Evolutionary conservation across 192 early-diverging fungal genomes (phyloP).

Genomic region (Mortierella alpina): DNA sequence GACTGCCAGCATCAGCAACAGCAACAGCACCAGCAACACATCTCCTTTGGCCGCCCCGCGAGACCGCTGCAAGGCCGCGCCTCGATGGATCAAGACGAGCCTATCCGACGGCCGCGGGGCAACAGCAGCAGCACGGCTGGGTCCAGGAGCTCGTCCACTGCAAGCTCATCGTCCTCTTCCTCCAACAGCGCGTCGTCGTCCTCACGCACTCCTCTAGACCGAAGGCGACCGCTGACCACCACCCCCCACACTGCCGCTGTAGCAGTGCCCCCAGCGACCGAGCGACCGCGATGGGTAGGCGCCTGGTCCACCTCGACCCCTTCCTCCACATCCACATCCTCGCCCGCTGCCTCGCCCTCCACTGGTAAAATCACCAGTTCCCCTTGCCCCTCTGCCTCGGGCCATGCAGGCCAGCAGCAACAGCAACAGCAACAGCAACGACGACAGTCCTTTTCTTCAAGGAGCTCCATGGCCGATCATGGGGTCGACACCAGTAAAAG

Average conservation of each 20-base stretch:
- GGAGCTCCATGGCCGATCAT: too few relatives aligned
- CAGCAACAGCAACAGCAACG: not conserved
- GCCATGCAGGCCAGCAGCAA: not conserved
- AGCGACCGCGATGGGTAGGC: constrained; percentile 28
- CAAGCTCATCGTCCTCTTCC: not conserved
- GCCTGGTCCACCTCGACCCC: constrained; percentile 15
- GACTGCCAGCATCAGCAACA: not conserved
- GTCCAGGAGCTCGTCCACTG: too few relatives aligned
- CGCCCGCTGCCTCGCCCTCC: not conserved
- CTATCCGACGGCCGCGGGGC: too few relatives aligned
- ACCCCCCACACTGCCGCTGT: too few relatives aligned
- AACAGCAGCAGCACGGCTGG: too few relatives aligned
- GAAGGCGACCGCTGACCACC: too few relatives aligned
- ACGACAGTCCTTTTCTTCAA: not conserved
- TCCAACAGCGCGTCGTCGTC: not conserved
- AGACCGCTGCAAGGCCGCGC: too few relatives aligned
- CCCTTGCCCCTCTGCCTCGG: not conserved
- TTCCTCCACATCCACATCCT: not conserved
- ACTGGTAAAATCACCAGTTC: too few relatives aligned
- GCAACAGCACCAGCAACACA: not conserved
- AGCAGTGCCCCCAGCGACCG: not conserved
- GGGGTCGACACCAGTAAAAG: too few relatives aligned
- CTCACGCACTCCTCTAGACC: not conserved
- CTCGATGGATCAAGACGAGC: too few relatives aligned
- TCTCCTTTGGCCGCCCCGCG: not conserved